phyloP scores from a whole-genome alignment of 306 rosid species.

The Acacia confusa region DNA sequence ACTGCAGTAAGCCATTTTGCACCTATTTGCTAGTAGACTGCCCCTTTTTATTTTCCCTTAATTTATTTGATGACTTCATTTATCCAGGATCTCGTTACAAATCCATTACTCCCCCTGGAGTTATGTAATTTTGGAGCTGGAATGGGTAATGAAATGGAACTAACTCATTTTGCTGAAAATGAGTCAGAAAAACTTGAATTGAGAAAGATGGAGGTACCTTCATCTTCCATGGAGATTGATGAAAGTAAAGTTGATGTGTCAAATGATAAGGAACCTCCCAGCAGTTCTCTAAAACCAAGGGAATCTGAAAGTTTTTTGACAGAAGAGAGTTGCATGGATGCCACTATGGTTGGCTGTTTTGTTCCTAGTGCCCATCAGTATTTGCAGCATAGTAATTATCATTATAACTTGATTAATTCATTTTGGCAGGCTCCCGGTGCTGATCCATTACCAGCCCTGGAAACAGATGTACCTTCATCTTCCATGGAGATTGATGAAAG shows the following conservation, averaged over 20 bases:
- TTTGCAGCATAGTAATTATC: neutral
- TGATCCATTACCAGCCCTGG: constrained; percentile 19
- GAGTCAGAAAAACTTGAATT: constrained; percentile 1
- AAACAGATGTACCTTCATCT: constrained; percentile 25
- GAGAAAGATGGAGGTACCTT: constrained; percentile 14
- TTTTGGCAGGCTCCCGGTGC: constrained; percentile 10
- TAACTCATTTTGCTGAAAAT: constrained; percentile 33
- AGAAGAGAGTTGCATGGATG: neutral
- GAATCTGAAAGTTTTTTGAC: neutral
- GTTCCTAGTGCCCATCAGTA: neutral
- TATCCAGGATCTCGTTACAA: neutral
- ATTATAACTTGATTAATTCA: neutral
- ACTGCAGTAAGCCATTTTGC: constrained; percentile 25
- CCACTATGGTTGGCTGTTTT: neutral
- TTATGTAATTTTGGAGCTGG: constrained; percentile 25
- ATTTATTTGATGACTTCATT: neutral
- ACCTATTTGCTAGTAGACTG: neutral
- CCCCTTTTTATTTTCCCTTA: neutral
- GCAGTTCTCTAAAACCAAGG: neutral
- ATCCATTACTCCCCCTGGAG: constrained; percentile 26
- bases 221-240: constrained; percentile 20
- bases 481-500: constrained; percentile 18
- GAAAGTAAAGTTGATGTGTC: constrained; percentile 17
- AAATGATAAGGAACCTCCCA: neutral
- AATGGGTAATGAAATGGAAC: constrained; percentile 17